Evolutionary conservation across 176 grass and related monocot genomes (phyloP).

Genomic region (Aegilops tauschii): DNA sequence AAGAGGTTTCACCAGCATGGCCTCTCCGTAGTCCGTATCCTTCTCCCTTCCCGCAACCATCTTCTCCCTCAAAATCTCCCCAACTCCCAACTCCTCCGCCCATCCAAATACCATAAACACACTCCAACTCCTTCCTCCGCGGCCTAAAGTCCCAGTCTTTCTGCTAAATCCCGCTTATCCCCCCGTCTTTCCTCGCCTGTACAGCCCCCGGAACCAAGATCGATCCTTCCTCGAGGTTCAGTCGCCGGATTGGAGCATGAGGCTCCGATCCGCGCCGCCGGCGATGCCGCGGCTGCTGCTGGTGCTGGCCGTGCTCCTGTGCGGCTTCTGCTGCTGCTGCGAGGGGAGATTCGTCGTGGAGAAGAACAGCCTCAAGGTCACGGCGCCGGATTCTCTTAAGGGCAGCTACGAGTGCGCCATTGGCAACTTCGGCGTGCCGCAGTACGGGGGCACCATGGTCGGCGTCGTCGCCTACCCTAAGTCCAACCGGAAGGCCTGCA

Average conservation of each 20-base stretch:
- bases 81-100: slow-evolving; percentile 1
- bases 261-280: slow-evolving; percentile 8
- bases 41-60: slow-evolving; percentile 10
- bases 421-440: slow-evolving; percentile 90
- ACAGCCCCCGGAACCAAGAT: neutral
- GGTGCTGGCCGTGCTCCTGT: neutral
- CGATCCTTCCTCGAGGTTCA: neutral
- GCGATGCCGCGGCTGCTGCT: neutral
- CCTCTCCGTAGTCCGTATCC: neutral
- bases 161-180: neutral
- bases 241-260: slow-evolving; percentile 16
- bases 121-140: neutral
- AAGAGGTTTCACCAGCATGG: neutral
- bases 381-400: neutral
- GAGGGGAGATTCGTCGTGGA: slow-evolving; percentile 3
- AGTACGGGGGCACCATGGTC: slow-evolving; percentile 93
- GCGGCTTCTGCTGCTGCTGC: neutral
- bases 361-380: slow-evolving; percentile 20
- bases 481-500: slow-evolving; percentile 78
- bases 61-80: neutral
- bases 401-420: slow-evolving; percentile 56
- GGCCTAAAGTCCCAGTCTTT: neutral
- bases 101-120: neutral
- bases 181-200: neutral
- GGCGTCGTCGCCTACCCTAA: slow-evolving; percentile 85